phyloP scores from a whole-genome alignment of 2,329 filamentous ascomycete species.

The Sporothrix euskadiensis region DNA sequence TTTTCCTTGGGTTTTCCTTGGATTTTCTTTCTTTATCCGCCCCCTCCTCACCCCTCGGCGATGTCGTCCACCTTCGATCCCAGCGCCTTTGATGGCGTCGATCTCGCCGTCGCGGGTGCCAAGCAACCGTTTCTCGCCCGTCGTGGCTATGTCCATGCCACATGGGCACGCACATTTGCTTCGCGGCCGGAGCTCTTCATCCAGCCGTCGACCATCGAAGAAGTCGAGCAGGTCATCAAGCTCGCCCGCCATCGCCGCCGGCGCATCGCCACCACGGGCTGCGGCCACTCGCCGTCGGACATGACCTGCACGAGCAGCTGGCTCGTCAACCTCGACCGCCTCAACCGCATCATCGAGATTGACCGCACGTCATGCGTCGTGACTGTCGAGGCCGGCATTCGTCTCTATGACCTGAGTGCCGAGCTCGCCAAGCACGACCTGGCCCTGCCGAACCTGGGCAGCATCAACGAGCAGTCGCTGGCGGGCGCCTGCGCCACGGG shows the following conservation, averaged over 20 bases:
- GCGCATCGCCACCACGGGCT: conserved; percentile 82
- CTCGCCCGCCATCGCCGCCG: conserved; percentile 79
- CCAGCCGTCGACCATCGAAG: conserved; percentile 73
- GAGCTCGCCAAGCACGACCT: conserved; percentile 73
- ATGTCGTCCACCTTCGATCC: conserved; percentile 28
- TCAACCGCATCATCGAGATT: conserved; percentile 69
- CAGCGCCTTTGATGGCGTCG: conserved; percentile 31
- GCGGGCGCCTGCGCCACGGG: conserved; percentile 90
- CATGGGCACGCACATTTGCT: conserved; percentile 92
- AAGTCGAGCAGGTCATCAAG: conserved; percentile 80
- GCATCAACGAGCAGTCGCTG: conserved; percentile 92
- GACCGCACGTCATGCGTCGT: conserved; percentile 64
- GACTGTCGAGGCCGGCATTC: conserved; percentile 84
- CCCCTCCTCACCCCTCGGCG: neutral
- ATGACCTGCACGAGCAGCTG: conserved; percentile 91
- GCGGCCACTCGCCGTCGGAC: conserved; percentile 87
- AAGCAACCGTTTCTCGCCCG: conserved; percentile 73
- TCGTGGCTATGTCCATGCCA: conserved; percentile 74
- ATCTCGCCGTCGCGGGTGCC: conserved; percentile 22
- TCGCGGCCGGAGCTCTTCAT: conserved; percentile 89
- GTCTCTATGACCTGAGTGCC: conserved; percentile 71
- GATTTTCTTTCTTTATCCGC: conserved; percentile 3
- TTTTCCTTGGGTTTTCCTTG: too few relatives aligned
- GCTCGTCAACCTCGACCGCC: conserved; percentile 90
- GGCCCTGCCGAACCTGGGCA: conserved; percentile 88